A percentile compares a stretch with the other conserved stretches of the same genome.
Conservation (phyloP, 2,329 filamentous ascomycete genomes). For the Fusarium virguliforme region DNA sequence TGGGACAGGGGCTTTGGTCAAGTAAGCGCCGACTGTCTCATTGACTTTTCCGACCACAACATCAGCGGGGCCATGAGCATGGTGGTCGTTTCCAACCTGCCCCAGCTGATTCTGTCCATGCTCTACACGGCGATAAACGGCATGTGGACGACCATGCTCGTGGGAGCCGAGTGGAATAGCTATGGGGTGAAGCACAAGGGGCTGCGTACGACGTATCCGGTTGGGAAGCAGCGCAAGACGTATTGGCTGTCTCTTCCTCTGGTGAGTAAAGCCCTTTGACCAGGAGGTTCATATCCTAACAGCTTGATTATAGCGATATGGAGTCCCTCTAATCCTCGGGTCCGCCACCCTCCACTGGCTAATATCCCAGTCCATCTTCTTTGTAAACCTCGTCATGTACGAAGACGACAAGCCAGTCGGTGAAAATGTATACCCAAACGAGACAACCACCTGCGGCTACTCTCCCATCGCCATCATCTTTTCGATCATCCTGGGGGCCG, state of each 20-base stretch:
- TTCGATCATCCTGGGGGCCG: neutral
- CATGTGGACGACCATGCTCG: constrained; percentile 16
- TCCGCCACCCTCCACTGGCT: constrained; percentile 13
- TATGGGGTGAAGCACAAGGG: constrained; percentile 6
- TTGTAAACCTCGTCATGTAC: neutral
- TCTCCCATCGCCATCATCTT: constrained; percentile 14
- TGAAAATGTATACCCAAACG: neutral
- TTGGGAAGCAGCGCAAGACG: neutral
- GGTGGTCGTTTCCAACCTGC: constrained; percentile 8
- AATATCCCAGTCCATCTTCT: constrained; percentile 10
- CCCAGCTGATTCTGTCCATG: neutral
- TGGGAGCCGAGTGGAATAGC: constrained; percentile 14
- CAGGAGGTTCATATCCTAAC: too few species aligned
- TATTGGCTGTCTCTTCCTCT: constrained; percentile 4
- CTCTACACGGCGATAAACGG: constrained; percentile 7
- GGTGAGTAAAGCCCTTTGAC: neutral
- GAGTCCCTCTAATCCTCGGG: neutral
- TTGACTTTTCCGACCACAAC: neutral
- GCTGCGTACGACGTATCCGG: neutral
- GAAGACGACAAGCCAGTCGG: neutral
- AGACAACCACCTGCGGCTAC: constrained; percentile 8
- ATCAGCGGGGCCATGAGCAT: neutral
- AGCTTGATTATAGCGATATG: neutral
- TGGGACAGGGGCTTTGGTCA: constrained; percentile 5
- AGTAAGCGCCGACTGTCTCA: neutral